Percentiles rank a stretch among this genome's conserved stretches.
phyloP scores from a whole-genome alignment of 495 filamentous ascomycete species.

The Jackrogersella minutella region DNA sequence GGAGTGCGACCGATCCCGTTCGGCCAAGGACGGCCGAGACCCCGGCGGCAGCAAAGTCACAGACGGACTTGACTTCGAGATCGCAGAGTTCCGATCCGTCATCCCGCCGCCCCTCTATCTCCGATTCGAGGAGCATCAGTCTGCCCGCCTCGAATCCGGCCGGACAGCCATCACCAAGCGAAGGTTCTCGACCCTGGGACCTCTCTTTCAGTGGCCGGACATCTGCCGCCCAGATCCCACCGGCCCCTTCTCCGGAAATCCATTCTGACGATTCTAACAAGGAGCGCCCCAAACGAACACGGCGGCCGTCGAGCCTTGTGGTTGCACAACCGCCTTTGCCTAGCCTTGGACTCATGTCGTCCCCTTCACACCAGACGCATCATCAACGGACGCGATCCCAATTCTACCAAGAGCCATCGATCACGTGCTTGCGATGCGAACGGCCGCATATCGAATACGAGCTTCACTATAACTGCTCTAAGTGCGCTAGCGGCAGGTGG shows the following conservation, averaged over 20 bases:
- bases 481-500: constrained; percentile 73
- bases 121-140: constrained; percentile 54
- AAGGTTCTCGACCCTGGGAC: constrained; percentile 29
- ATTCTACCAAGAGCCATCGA: constrained; percentile 71
- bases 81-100: constrained; percentile 49
- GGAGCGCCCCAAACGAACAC: constrained; percentile 29
- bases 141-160: constrained; percentile 38
- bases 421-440: constrained; percentile 74
- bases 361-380: constrained; percentile 37
- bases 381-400: constrained; percentile 48
- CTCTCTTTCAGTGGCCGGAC: constrained; percentile 44
- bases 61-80: constrained; percentile 65
- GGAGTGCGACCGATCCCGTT: constrained; percentile 55
- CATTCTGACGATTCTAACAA: constrained; percentile 35
- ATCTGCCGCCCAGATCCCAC: constrained; percentile 33
- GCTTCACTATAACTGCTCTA: constrained; percentile 77
- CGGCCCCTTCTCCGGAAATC: constrained; percentile 30
- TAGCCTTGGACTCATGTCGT: constrained; percentile 43
- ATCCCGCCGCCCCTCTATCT: constrained; percentile 42
- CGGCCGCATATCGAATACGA: constrained; percentile 77
- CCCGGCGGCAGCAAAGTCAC: constrained; percentile 60
- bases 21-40: constrained; percentile 49
- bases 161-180: background rate
- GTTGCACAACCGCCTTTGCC: constrained; percentile 41
- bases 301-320: constrained; percentile 35